Percentiles rank a stretch among this genome's conserved stretches.
Conservation (phyloP, 1,284 basidiomycete species). For the Heimioporus retisporus region DNA sequence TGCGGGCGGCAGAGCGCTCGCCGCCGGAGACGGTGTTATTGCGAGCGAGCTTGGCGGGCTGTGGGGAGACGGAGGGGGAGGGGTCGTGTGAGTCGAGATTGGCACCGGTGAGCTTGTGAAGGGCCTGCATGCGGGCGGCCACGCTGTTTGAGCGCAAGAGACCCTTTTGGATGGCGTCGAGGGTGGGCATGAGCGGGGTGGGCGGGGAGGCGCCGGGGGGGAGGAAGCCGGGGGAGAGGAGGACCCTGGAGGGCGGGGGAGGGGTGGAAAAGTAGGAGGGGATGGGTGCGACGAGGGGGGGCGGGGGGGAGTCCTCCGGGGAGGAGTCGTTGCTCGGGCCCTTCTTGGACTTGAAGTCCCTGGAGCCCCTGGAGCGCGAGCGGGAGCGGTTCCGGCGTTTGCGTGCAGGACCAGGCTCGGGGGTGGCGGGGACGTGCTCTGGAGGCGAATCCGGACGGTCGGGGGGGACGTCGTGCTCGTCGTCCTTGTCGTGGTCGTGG, state of each 20-base stretch:
- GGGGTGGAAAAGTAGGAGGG: conserved; percentile 68
- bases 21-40: conserved; percentile 86
- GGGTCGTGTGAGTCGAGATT: conserved; percentile 59
- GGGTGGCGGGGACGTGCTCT: conserved; percentile 42
- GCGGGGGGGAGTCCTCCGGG: conserved; percentile 65
- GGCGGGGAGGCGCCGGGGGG: conserved; percentile 73
- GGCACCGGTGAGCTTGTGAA: conserved; percentile 80
- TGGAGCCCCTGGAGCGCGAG: conserved; percentile 78
- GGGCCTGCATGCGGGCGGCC: conserved; percentile 71
- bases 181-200: conserved; percentile 71
- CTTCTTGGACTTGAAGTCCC: conserved; percentile 74
- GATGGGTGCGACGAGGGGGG: conserved; percentile 66
- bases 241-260: conserved; percentile 55
- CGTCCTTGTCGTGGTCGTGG: conserved; percentile 31
- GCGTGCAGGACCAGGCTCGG: conserved; percentile 43
- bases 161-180: conserved; percentile 76
- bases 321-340: conserved; percentile 70
- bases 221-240: conserved; percentile 61
- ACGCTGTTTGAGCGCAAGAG: conserved; percentile 86
- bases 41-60: conserved; percentile 64
- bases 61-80: conserved; percentile 59
- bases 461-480: conserved; percentile 16
- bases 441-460: conserved; percentile 27
- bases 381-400: conserved; percentile 81
- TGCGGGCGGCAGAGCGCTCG: conserved; percentile 75